phyloP scores from a whole-genome alignment of 805 yeast species.

The Cyberlindnera nakhonratchasimensis region DNA sequence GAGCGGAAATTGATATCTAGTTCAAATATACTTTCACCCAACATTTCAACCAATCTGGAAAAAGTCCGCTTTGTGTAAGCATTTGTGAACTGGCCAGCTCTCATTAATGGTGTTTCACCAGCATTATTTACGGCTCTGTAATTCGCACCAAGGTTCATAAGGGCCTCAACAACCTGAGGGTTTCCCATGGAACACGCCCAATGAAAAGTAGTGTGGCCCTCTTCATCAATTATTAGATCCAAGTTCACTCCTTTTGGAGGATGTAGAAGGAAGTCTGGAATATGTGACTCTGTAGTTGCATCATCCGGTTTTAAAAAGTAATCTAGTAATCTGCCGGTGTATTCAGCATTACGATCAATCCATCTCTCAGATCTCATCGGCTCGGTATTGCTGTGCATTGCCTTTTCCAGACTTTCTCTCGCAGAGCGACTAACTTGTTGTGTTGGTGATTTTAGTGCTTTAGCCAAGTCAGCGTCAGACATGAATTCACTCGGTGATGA shows the following conservation, averaged over 20 bases:
- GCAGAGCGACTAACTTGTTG: slow-evolving; percentile 20
- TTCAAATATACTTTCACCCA: slow-evolving; percentile 74
- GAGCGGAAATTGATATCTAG: slow-evolving; percentile 73
- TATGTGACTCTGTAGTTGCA: slow-evolving; percentile 35
- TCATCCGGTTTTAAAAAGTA: slow-evolving; percentile 58
- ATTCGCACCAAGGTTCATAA: slow-evolving; percentile 74
- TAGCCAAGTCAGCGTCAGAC: slow-evolving; percentile 50
- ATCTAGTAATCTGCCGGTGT: slow-evolving; percentile 45
- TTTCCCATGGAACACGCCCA: slow-evolving; percentile 98
- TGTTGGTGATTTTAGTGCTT: slow-evolving; percentile 35
- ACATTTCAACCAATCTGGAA: slow-evolving; percentile 68
- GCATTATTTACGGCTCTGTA: slow-evolving; percentile 53
- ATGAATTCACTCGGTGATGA: slow-evolving; percentile 53
- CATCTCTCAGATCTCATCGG: slow-evolving; percentile 21
- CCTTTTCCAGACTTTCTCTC: slow-evolving; percentile 26
- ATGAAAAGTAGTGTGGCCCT: slow-evolving; percentile 91
- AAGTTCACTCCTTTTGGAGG: slow-evolving; percentile 67
- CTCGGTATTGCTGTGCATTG: slow-evolving; percentile 18
- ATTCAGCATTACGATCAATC: slow-evolving; percentile 37
- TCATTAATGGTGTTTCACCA: slow-evolving; percentile 86
- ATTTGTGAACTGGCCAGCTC: slow-evolving; percentile 83
- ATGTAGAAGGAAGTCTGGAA: slow-evolving; percentile 63
- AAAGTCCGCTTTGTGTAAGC: slow-evolving; percentile 79
- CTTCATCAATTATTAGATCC: slow-evolving; percentile 82
- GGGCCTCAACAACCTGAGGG: slow-evolving; percentile 67